These are phyloP conservation scores for Steccherinum ochraceum DNA, from an alignment of 768 basidiomycete species.

Conservation along the genomic window DNA sequence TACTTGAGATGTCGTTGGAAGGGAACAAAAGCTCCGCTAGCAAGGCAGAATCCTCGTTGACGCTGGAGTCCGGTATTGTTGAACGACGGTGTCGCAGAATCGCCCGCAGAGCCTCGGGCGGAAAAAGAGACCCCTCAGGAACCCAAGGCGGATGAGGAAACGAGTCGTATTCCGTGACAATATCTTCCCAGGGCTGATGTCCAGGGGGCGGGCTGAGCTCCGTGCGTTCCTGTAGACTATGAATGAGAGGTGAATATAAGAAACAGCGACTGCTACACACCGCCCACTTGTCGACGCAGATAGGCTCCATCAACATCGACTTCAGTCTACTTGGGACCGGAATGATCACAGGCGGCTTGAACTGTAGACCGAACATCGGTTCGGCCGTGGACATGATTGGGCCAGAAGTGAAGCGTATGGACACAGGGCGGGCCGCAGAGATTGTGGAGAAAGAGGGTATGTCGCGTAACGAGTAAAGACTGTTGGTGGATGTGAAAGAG, in stretches of 20 bases:
- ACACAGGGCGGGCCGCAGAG: background rate
- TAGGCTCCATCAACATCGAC: slow-evolving; percentile 26
- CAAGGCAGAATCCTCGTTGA: background rate
- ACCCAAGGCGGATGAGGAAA: slow-evolving; percentile 19
- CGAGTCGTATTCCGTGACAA: slow-evolving; percentile 15
- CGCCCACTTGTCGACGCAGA: slow-evolving; percentile 28
- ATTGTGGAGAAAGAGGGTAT: background rate
- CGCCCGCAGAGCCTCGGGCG: slow-evolving; percentile 12
- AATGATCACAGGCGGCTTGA: slow-evolving; percentile 18
- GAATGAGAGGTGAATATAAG: background rate
- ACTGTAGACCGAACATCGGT: background rate
- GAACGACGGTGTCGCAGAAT: slow-evolving; percentile 1
- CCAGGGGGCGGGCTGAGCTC: slow-evolving; percentile 14
- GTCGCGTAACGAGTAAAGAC: background rate
- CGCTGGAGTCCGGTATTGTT: background rate
- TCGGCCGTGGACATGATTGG: background rate
- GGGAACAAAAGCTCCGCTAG: background rate
- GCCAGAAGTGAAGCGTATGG: background rate
- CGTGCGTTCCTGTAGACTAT: background rate
- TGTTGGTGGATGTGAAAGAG: background rate
- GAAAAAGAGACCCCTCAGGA: slow-evolving; percentile 24
- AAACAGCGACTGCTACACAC: slow-evolving; percentile 18
- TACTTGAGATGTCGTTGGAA: background rate
- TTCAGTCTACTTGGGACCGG: slow-evolving; percentile 32
- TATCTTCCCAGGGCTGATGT: slow-evolving; percentile 23